A percentile compares a stretch with the other conserved stretches of the same genome.
Evolutionary conservation across 805 yeast genomes (phyloP).

Genomic region (Candida chauliodis): DNA sequence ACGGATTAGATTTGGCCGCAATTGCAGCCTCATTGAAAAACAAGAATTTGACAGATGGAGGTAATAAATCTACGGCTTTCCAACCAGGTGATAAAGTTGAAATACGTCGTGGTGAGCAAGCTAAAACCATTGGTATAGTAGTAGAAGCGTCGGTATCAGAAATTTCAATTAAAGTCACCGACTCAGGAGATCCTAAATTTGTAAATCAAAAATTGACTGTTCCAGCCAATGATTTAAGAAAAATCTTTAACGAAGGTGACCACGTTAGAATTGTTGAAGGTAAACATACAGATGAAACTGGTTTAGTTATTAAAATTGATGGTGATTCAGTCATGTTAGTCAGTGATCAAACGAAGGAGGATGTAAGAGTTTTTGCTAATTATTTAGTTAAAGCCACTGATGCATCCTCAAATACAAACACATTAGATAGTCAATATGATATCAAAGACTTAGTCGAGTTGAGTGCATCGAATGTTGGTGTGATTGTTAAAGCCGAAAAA

Average conservation of each 20-base stretch:
- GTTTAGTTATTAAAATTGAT: constrained; percentile 79
- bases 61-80: constrained; percentile 43
- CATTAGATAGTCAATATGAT: constrained; percentile 76
- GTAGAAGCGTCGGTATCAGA: constrained; percentile 57
- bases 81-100: constrained; percentile 95
- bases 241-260: constrained; percentile 86
- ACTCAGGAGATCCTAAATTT: constrained; percentile 53
- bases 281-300: constrained; percentile 89
- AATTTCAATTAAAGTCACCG: constrained; percentile 48
- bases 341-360: constrained; percentile 84
- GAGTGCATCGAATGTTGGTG: constrained; percentile 82
- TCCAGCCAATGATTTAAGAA: constrained; percentile 77
- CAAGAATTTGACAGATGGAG: constrained; percentile 23
- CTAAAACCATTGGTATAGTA: constrained; percentile 82
- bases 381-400: constrained; percentile 91
- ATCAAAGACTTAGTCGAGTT: constrained; percentile 87
- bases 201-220: constrained; percentile 67
- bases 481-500: constrained; percentile 85
- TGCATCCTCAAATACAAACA: constrained; percentile 51
- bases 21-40: constrained; percentile 83
- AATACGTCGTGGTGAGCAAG: constrained; percentile 88
- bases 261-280: constrained; percentile 92
- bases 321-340: constrained; percentile 87
- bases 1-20: constrained; percentile 82
- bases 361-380: constrained; percentile 89